These are phyloP conservation scores for Rachicladosporium sp. DNA, from an alignment of 2,329 filamentous ascomycete species.

Conservation along the genomic window DNA sequence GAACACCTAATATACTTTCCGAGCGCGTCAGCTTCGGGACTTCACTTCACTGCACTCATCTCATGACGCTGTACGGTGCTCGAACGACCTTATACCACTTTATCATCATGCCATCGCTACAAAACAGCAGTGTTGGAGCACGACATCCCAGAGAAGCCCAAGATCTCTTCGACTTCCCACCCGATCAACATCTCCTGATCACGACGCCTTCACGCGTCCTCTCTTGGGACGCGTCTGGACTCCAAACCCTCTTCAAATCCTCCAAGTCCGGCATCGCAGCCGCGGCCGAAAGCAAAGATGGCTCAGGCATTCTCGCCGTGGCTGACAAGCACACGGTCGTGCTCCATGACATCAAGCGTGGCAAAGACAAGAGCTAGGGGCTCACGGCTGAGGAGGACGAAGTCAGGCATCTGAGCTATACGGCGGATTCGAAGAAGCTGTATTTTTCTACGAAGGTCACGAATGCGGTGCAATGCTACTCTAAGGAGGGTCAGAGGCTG, in stretches of 20 bases:
- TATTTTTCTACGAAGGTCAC: conserved; percentile 37
- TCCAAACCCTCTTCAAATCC: conserved; percentile 32
- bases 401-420: conserved; percentile 34
- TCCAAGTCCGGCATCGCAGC: conserved; percentile 34
- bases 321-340: conserved; percentile 37
- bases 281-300: conserved; percentile 31
- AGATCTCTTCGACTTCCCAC: conserved; percentile 18
- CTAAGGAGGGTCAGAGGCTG: conserved; percentile 25
- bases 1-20: too few species aligned
- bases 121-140: too few species aligned
- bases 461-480: conserved; percentile 36
- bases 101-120: too few species aligned
- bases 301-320: conserved; percentile 34
- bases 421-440: conserved; percentile 30
- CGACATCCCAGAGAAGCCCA: too few species aligned
- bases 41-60: too few species aligned
- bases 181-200: conserved; percentile 29
- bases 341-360: conserved; percentile 30
- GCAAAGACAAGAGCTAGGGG: conserved; percentile 32
- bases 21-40: too few species aligned
- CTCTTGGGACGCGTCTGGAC: conserved; percentile 23
- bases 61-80: too few species aligned
- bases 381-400: conserved; percentile 30
- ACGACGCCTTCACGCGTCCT: conserved; percentile 32
- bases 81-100: too few species aligned